Percentiles rank a stretch among this genome's conserved stretches.
These are phyloP conservation scores for Termitomyces sp. DNA, from an alignment of 768 basidiomycete genomes.

Conservation along the genomic window DNA sequence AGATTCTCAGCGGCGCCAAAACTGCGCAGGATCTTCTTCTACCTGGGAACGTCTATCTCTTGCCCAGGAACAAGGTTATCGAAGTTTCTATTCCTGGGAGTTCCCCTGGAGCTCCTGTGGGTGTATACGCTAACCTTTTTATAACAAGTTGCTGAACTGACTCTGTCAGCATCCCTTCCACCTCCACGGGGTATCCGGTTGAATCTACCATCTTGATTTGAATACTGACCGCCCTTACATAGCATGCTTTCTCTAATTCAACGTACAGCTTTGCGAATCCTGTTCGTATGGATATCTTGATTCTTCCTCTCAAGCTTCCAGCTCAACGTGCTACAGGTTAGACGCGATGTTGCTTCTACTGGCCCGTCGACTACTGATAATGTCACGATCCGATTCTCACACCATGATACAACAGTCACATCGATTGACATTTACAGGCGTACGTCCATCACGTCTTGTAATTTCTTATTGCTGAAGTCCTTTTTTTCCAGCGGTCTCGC, in stretches of 20 bases:
- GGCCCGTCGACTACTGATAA: constrained; percentile 26
- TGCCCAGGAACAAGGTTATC: constrained; percentile 40
- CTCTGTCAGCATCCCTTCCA: constrained; percentile 2
- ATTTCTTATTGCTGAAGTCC: neutral
- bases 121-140: neutral
- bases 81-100: constrained; percentile 38
- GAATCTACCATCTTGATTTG: too few species aligned
- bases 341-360: constrained; percentile 28
- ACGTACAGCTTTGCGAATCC: constrained; percentile 21
- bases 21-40: constrained; percentile 44
- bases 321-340: neutral
- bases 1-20: constrained; percentile 50
- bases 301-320: too few species aligned
- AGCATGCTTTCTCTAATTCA: constrained; percentile 30
- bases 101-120: constrained; percentile 25
- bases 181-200: neutral
- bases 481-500: constrained; percentile 27
- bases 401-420: constrained; percentile 29
- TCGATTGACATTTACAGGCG: constrained; percentile 46
- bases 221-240: neutral
- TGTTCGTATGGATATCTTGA: neutral
- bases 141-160: constrained; percentile 1
- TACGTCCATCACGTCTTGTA: constrained; percentile 4
- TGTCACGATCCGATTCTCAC: constrained; percentile 39
- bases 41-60: constrained; percentile 35